Conservation (phyloP, 2,329 filamentous ascomycete species). For the Thelonectria blattea region DNA sequence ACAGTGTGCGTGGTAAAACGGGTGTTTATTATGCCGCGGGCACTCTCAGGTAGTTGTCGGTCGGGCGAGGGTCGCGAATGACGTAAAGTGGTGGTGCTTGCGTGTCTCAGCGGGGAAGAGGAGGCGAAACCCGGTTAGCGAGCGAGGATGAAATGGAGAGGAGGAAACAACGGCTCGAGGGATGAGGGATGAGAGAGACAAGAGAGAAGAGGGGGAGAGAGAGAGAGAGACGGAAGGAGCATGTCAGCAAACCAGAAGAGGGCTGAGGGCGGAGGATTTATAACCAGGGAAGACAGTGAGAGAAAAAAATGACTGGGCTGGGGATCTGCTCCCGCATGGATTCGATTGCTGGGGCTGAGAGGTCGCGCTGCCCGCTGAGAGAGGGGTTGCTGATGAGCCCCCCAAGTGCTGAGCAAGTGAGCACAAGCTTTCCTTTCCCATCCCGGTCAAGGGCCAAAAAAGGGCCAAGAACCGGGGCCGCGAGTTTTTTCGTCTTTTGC, state of each 20-base stretch:
- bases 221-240: slow-evolving; percentile 6
- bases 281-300: too few relatives aligned
- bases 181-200: background rate
- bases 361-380: background rate
- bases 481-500: background rate
- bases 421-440: background rate
- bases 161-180: background rate
- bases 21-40: slow-evolving; percentile 17
- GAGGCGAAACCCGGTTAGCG: slow-evolving; percentile 15
- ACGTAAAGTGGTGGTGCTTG: slow-evolving; percentile 27
- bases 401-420: background rate
- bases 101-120: slow-evolving; percentile 4
- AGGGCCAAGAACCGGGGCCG: background rate
- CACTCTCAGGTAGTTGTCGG: slow-evolving; percentile 11
- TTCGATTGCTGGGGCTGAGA: background rate
- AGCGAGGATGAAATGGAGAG: slow-evolving; percentile 8
- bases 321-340: background rate
- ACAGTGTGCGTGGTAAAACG: background rate
- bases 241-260: slow-evolving; percentile 16
- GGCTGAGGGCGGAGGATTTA: slow-evolving; percentile 22
- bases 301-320: slow-evolving; percentile 13
- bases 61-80: slow-evolving; percentile 27
- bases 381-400: too few relatives aligned
- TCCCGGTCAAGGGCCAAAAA: background rate
- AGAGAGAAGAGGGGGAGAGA: background rate